Base-by-base conservation (phyloP, 306 rosid species). In the Acacia crassicarpa region DNA sequence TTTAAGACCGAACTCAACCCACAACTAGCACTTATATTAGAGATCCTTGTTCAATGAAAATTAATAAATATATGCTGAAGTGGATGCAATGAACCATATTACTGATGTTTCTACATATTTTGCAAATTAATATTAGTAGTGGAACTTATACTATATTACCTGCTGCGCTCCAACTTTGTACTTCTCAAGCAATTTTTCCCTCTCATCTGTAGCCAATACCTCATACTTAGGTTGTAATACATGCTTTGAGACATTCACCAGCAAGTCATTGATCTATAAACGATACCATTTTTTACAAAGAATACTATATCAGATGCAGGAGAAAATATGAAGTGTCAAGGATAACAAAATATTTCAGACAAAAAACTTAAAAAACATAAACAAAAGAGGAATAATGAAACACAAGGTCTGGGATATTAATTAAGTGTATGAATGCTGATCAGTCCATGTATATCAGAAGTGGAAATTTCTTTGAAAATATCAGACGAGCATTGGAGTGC, bases 231-330 rank as follows among this genome's bases (percentile, higher is more conserved):
- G 91, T 71, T 85, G 78, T 33, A 82, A 71, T 8, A 67, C 76
- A 62, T 90, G 94, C 77, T 83, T 83, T 61, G 90, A 81, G 13
- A 85, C 70, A 62, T 90, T 90, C 33, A 85, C 84, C 80, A 88
- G 59, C 86, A 90, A 75, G 53, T 86, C 91, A 75, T 59, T 53
- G 8, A 88, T 79, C 91, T 88, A 69, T 19, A 5, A 40, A 20
- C 11, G 14, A 62, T 27, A 12, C n/a, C 61, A 54, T 54, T 54
- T 54, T 10, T 62, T 27, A 11, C 6, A 27, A 63, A 27, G 10
- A 13, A 30, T 25, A 12, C 1, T 25, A 25, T 22, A 11, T 59
- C 23, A 59, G 63, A 23, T 23, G 25, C 25, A 20, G 14, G 33
- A 59, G 32, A 59, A 22, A 23, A 0, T 2, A 10, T 4, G 16